Base-by-base conservation (phyloP, 1,284 basidiomycete species). In the Microbotryum saponariae region DNA sequence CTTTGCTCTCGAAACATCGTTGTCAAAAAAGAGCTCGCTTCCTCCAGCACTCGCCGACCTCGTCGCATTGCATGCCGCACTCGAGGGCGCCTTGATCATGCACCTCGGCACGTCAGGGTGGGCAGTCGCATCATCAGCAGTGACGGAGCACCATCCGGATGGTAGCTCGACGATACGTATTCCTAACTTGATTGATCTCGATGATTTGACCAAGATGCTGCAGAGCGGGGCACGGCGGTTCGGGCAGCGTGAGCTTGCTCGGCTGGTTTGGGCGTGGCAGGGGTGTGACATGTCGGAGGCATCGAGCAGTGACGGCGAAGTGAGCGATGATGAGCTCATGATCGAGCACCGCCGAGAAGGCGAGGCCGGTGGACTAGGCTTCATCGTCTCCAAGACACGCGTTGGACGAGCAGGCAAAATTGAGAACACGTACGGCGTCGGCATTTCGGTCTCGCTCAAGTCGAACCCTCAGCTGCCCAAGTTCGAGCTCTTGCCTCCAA, bases 381-480 rank as follows among this genome's bases (percentile, higher is more conserved):
- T 68, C 60, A 23, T 68, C 60, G 62, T 68, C 37, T 54, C 67
- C 5, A 51, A 55, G 18, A 58, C 62, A 20, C 21, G 67, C 48
- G 29, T 51, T 25, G 48, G 51, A 44, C 49, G 48, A 5, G 48
- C 59, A 3, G 57, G 51, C 3, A 54, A 59, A 16, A 61, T 68
- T 45, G 57, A 58, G 5, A 21, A 27, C 18, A 62, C 62, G 16
- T 63, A 66, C 47, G 64, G 64, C 0, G 16, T 68, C 21, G 67
- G 67, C 23, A 64, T 68, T 48, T 50, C 50, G 54, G 67, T 68
- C 49, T 27, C 20, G 6, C 51, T 68, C 49, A 56, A 60, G 47
- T 23, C 64, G 29, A 68, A 68, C 53, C 62, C 64, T 23, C 67
- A 68, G 25, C 48, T 66, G 6, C 67, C 67, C 20, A 62, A 63